phyloP scores from a whole-genome alignment of 192 early-diverging fungal genomes.

The Backusella westeae region DNA sequence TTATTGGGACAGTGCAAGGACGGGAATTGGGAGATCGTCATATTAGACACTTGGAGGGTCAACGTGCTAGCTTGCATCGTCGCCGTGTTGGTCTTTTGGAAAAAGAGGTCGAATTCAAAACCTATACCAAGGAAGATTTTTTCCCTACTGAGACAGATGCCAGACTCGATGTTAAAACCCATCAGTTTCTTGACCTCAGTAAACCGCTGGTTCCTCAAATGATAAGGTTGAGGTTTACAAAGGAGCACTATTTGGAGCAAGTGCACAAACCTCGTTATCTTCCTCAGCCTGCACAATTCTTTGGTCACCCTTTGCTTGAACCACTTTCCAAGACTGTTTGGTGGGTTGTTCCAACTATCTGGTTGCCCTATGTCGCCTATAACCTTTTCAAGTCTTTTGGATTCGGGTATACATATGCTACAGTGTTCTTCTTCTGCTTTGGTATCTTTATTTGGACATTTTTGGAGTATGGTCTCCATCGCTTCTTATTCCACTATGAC shows the following conservation, averaged over 20 bases:
- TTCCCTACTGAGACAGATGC: slow-evolving; percentile 48
- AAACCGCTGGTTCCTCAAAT: slow-evolving; percentile 85
- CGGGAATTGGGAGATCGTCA: neutral
- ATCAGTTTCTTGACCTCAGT: slow-evolving; percentile 78
- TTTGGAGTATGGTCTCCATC: slow-evolving; percentile 88
- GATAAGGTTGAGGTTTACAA: slow-evolving; percentile 64
- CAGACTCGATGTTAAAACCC: slow-evolving; percentile 43
- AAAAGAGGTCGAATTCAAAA: slow-evolving; percentile 31
- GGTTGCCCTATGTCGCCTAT: slow-evolving; percentile 70
- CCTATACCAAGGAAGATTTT: slow-evolving; percentile 34
- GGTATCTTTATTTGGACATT: slow-evolving; percentile 85
- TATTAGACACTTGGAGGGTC: neutral
- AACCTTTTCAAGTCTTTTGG: slow-evolving; percentile 33
- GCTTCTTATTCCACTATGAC: slow-evolving; percentile 94
- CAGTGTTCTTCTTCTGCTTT: slow-evolving; percentile 52
- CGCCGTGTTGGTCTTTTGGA: slow-evolving; percentile 25
- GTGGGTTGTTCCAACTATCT: slow-evolving; percentile 88
- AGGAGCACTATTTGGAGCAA: slow-evolving; percentile 85
- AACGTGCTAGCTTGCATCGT: slow-evolving; percentile 15
- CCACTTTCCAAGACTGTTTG: slow-evolving; percentile 88
- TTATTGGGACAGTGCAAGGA: slow-evolving; percentile 59
- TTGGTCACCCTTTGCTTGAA: slow-evolving; percentile 78
- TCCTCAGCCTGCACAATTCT: slow-evolving; percentile 76
- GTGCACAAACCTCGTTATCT: slow-evolving; percentile 88
- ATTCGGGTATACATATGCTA: slow-evolving; percentile 37